Base-by-base conservation (phyloP, 306 rosid species). In the Mucuna pruriens region DNA sequence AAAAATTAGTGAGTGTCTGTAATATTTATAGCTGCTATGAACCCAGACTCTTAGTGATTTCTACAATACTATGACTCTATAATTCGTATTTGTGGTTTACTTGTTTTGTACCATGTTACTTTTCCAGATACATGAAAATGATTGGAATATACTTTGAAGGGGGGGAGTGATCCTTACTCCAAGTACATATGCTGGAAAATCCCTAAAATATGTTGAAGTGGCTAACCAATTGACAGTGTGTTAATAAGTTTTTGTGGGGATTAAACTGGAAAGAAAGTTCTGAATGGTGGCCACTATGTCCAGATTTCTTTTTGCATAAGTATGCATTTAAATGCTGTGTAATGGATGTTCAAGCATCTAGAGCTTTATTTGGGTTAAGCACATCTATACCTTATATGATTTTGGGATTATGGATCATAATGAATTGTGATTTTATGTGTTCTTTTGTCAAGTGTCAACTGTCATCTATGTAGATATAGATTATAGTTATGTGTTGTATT, bases 181-280 rank as follows among this genome's bases (percentile, higher is more conserved):
- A 7, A 16, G 34, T 80, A 31, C 25, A 39, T 8, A 46, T 61
- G 64, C 84, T 80, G 52, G 68, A 15, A 60, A 80, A 61, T 54
- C 10, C 67, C 58, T 26, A 57, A 55, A 54, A 44, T 29, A 9
- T 15, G 33, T 39, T 33, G 29, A 34, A 42, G 29, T 20, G 63
- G 19, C 39, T 9, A 45, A 46, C 26, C 25, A 4, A 9, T 60
- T 26, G 45, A 63, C 7, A 17, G 15, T 26, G 0, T 9, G 10
- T 25, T 55, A 7, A 69, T 23, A 20, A 69, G 7, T 25, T 67
- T 12, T 68, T 69, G 7, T 34, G 57, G 66, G 34, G 48, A 76
- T 68, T 57, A 57, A 40, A 79, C 54, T 1, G 55, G 23, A 44
- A 34, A 5, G 36, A 65, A 22, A 38, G 23, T 10, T 26, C 13